Conservation (phyloP, 306 rosid genomes). For the Trifolium pratense region DNA sequence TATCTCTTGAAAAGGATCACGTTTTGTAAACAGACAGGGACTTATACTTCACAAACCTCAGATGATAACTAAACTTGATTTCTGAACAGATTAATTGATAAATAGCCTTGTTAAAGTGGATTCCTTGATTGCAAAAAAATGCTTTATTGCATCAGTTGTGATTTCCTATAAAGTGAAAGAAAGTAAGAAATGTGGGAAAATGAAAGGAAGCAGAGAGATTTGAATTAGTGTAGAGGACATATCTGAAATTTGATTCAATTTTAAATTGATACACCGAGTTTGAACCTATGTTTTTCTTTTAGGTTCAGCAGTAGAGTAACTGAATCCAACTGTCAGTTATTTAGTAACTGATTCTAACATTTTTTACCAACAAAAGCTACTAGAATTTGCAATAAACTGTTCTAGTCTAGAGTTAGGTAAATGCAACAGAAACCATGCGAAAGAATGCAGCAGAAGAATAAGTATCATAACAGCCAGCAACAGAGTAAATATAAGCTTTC, state of each 20-base stretch:
- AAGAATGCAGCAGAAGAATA: neutral
- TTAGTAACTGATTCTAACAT: neutral
- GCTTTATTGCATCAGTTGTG: constrained; percentile 3
- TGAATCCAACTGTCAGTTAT: neutral
- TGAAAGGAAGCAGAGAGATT: constrained; percentile 1
- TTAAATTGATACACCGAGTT: neutral
- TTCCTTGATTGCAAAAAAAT: constrained; percentile 17
- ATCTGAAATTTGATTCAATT: constrained; percentile 6
- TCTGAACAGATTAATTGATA: neutral
- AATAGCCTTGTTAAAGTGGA: constrained; percentile 17
- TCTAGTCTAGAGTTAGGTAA: neutral
- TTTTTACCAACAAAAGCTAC: neutral
- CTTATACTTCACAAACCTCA: constrained; percentile 20
- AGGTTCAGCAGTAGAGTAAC: neutral
- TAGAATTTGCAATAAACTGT: neutral
- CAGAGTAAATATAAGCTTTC: neutral
- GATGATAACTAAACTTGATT: constrained; percentile 29
- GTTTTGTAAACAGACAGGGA: constrained; percentile 18
- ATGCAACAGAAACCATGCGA: neutral
- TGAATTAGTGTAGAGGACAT: neutral
- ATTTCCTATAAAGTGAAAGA: neutral
- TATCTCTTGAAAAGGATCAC: constrained; percentile 22
- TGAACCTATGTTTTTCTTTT: neutral
- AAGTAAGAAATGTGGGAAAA: constrained; percentile 1
- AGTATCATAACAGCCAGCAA: constrained; percentile 6